Evolutionary conservation across 768 basidiomycete genomes (phyloP).

Genomic region (Pholiota conissans): DNA sequence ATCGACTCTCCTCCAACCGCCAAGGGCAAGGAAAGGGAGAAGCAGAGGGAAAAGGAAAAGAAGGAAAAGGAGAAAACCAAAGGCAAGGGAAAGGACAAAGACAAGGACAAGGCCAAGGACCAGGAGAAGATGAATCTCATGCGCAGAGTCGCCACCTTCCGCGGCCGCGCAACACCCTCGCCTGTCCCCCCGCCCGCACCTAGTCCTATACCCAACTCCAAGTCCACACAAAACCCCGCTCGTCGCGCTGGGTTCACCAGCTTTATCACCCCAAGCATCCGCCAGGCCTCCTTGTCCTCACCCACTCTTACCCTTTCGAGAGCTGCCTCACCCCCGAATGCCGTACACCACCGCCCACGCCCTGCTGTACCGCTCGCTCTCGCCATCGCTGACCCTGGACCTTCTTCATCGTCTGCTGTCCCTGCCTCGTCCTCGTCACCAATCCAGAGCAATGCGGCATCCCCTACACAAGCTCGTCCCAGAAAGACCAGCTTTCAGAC

Average conservation of each 20-base stretch:
- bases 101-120: too few species aligned
- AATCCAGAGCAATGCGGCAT: conserved; percentile 1
- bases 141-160: conserved; percentile 28
- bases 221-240: neutral
- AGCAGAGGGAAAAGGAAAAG: conserved; percentile 23
- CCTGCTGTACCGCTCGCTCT: conserved; percentile 25
- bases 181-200: conserved; percentile 5
- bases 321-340: conserved; percentile 44
- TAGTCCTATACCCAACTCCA: neutral
- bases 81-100: too few species aligned
- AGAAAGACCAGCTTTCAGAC: conserved; percentile 21
- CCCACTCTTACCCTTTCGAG: conserved; percentile 55
- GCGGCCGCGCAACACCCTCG: conserved; percentile 14
- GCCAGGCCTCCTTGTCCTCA: conserved; percentile 73
- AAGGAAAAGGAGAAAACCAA: conserved; percentile 40
- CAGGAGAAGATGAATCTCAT: conserved; percentile 21
- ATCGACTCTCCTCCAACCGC: neutral
- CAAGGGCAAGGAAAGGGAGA: conserved; percentile 38
- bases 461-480: conserved; percentile 36
- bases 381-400: conserved; percentile 3
- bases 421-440: conserved; percentile 1
- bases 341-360: conserved; percentile 31
- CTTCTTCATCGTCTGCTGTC: conserved; percentile 3
- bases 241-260: conserved; percentile 45
- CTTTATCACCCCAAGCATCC: conserved; percentile 66